These are phyloP conservation scores for Zymoseptoria crescenta DNA, from an alignment of 2,329 filamentous ascomycete genomes.

Conservation along the genomic window DNA sequence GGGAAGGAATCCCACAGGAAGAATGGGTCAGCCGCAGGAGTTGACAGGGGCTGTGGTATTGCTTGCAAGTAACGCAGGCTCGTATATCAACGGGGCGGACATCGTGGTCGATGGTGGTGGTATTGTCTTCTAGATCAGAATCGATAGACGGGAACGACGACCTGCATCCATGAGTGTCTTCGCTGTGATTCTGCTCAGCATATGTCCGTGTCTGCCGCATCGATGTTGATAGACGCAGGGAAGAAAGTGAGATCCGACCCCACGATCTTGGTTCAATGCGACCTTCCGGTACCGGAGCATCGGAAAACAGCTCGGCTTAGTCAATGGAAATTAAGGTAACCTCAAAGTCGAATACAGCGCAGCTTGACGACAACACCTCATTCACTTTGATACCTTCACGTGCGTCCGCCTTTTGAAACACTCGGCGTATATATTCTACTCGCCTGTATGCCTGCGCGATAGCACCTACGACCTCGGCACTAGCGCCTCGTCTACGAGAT, in stretches of 20 bases:
- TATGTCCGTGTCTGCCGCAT: too few relatives aligned
- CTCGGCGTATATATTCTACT: not conserved
- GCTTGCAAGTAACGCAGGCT: not conserved
- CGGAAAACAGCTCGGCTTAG: not conserved
- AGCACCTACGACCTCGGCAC: not conserved
- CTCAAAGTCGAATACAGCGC: not conserved
- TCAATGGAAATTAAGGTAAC: not conserved
- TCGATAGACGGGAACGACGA: not conserved
- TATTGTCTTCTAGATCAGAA: not conserved
- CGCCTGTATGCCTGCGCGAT: not conserved
- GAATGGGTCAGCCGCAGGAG: slow-evolving; percentile 1
- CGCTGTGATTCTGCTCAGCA: not conserved
- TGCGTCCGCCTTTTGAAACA: not conserved
- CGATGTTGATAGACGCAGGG: too few relatives aligned
- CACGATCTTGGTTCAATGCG: not conserved
- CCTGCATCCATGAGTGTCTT: not conserved
- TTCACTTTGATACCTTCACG: not conserved
- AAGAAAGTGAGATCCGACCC: not conserved
- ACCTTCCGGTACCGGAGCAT: not conserved
- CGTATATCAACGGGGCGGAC: slow-evolving; percentile 2
- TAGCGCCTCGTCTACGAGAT: not conserved
- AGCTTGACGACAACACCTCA: not conserved
- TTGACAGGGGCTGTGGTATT: slow-evolving; percentile 2
- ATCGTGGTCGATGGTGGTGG: slow-evolving; percentile 1
- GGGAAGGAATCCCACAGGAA: not conserved